phyloP scores from a whole-genome alignment of 768 basidiomycete species.

The Leccinum incarnatum region DNA sequence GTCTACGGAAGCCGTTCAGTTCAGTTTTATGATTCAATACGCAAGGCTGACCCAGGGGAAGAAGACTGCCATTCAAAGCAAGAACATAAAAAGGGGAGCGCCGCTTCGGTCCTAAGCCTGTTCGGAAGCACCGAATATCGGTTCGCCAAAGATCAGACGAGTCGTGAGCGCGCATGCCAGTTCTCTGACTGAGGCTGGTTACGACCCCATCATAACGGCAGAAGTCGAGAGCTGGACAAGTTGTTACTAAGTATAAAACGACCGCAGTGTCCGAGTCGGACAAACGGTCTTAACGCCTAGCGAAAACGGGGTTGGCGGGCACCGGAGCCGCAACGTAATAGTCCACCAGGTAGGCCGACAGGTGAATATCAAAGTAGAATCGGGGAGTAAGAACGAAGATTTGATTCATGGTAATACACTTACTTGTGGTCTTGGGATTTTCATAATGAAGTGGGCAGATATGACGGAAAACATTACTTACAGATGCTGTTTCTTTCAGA shows the following conservation, averaged over 20 bases:
- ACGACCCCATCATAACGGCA: background rate
- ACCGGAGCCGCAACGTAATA: background rate
- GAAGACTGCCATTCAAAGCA: background rate
- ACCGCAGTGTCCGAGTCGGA: too few species aligned
- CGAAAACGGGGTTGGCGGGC: background rate
- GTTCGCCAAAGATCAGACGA: background rate
- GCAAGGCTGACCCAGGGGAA: background rate
- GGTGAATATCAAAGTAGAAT: background rate
- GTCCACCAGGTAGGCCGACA: background rate
- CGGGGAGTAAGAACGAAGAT: too few species aligned
- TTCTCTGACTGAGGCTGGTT: background rate
- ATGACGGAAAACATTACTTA: background rate
- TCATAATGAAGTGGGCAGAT: background rate
- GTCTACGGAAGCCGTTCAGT: background rate
- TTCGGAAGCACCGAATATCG: background rate
- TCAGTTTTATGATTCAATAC: background rate
- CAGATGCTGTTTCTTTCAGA: background rate
- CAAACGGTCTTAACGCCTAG: background rate
- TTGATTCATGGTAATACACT: too few species aligned
- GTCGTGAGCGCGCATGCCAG: background rate
- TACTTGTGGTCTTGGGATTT: background rate
- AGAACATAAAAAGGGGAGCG: background rate
- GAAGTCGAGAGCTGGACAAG: background rate
- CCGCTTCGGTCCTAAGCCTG: background rate
- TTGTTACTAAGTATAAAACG: background rate